phyloP scores from a whole-genome alignment of 495 filamentous ascomycete species.

The Aspergillus asperescens region DNA sequence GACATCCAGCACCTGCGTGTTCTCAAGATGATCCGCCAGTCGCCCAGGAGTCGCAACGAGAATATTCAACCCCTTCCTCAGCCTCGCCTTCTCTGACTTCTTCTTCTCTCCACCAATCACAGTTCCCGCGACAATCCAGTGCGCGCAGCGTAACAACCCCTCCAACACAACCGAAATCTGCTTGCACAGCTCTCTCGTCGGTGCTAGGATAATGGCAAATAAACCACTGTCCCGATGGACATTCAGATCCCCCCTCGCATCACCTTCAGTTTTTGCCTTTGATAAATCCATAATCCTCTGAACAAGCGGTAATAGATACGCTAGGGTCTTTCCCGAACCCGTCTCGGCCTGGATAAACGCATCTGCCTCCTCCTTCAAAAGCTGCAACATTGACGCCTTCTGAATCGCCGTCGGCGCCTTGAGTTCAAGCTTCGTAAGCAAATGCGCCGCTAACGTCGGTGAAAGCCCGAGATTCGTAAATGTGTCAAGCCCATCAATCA shows the following conservation, averaged over 20 bases:
- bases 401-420: constrained; percentile 94
- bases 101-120: constrained; percentile 97
- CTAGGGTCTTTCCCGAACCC: constrained; percentile 93
- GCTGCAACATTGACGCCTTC: constrained; percentile 71
- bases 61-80: constrained; percentile 92
- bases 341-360: constrained; percentile 97
- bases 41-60: constrained; percentile 91
- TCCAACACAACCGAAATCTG: constrained; percentile 85
- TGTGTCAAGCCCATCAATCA: constrained; percentile 73
- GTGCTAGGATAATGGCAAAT: constrained; percentile 86
- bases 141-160: constrained; percentile 70
- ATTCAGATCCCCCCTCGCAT: constrained; percentile 29
- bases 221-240: constrained; percentile 79
- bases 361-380: constrained; percentile 78
- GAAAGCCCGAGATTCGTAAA: constrained; percentile 82
- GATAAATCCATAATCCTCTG: constrained; percentile 79
- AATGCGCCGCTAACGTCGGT: constrained; percentile 67
- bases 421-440: constrained; percentile 79
- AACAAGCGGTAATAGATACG: constrained; percentile 87
- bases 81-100: constrained; percentile 87
- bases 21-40: constrained; percentile 82
- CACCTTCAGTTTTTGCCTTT: constrained; percentile 25
- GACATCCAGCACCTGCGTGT: constrained; percentile 83
- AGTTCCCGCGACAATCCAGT: constrained; percentile 86
- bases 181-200: constrained; percentile 87